phyloP scores from a whole-genome alignment of 176 grass and related monocot species.

The Zea mays region DNA sequence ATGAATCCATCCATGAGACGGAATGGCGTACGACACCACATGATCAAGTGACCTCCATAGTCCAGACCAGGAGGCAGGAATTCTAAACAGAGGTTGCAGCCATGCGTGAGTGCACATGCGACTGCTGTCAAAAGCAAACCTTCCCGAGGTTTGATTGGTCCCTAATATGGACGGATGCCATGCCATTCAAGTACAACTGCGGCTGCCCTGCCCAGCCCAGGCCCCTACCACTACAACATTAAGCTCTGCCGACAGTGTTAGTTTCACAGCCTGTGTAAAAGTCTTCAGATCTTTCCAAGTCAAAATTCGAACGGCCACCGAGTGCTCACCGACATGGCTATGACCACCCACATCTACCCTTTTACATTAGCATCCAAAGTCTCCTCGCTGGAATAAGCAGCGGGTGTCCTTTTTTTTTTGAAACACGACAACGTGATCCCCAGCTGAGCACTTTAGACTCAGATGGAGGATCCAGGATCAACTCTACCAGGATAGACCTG shows the following conservation, averaged over 20 bases:
- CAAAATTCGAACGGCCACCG: neutral
- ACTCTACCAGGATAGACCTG: conserved; percentile 16
- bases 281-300: neutral
- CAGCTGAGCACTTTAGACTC: neutral
- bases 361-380: neutral
- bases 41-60: neutral
- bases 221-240: conserved; percentile 1
- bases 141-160: neutral
- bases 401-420: neutral
- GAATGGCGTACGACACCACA: neutral
- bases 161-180: neutral
- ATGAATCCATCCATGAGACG: neutral
- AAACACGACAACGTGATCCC: conserved; percentile 32
- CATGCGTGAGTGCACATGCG: conserved; percentile 2
- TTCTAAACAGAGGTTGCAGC: neutral
- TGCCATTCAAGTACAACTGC: conserved; percentile 8
- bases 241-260: conserved; percentile 20
- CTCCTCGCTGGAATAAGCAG: neutral
- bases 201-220: neutral
- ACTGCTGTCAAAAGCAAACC: neutral
- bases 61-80: conserved; percentile 24
- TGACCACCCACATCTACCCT: neutral
- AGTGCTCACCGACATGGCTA: conserved; percentile 20
- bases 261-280: neutral
- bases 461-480: neutral